A percentile compares a stretch with the other conserved stretches of the same genome.
Conservation (phyloP, 371 early-diverging fungal species). For the Apophysomyces trapeziformis region DNA sequence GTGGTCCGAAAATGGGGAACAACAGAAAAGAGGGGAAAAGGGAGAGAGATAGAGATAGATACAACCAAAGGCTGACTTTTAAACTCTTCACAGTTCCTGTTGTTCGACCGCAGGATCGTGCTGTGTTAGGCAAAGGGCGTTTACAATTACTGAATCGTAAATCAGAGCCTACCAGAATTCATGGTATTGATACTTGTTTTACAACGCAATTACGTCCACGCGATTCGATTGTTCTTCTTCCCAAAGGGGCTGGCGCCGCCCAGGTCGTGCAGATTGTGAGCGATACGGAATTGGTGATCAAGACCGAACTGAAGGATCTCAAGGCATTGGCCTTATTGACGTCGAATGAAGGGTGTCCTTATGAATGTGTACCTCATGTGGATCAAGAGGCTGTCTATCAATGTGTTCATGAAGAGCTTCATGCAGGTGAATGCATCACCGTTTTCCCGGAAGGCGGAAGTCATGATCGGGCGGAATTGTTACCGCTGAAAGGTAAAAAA, state of each 20-base stretch:
- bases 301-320: conserved; percentile 70
- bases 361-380: conserved; percentile 80
- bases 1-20: not conserved
- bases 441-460: conserved; percentile 98
- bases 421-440: conserved; percentile 82
- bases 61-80: no score
- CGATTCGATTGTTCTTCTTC: conserved; percentile 65
- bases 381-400: conserved; percentile 86
- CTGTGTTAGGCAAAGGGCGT: conserved; percentile 67
- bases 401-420: conserved; percentile 77
- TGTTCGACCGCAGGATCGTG: conserved; percentile 86
- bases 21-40: not conserved
- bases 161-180: conserved; percentile 65
- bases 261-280: conserved; percentile 77
- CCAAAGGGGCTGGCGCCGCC: conserved; percentile 60
- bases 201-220: conserved; percentile 65
- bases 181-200: conserved; percentile 74
- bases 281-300: conserved; percentile 76
- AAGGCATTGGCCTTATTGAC: conserved; percentile 65
- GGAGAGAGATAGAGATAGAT: not conserved
- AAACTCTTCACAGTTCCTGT: conserved; percentile 75
- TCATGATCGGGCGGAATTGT: conserved; percentile 92
- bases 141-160: conserved; percentile 67
- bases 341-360: conserved; percentile 58
- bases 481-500: conserved; percentile 84